phyloP scores from a whole-genome alignment of 257 asterid genomes.

The Plectranthus barbatus region DNA sequence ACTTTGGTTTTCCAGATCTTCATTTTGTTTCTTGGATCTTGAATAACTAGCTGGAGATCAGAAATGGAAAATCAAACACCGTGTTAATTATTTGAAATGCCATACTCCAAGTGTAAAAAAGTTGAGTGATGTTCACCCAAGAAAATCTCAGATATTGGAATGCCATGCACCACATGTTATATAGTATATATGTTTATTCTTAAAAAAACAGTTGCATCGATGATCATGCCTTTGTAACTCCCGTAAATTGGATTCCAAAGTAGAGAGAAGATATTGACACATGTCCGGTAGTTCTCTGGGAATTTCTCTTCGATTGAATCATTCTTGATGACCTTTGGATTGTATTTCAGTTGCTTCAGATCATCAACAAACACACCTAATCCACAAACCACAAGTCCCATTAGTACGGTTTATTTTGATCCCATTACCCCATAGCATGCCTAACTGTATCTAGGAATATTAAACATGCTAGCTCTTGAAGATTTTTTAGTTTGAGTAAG shows the following conservation, averaged over 20 bases:
- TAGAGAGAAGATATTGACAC: slow-evolving; percentile 17
- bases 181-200: too few species aligned
- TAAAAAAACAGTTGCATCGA: not conserved
- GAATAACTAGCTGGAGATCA: not conserved
- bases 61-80: too few species aligned
- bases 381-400: too few species aligned
- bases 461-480: too few species aligned
- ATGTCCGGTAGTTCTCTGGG: slow-evolving; percentile 36
- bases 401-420: too few species aligned
- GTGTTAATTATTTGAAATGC: too few species aligned
- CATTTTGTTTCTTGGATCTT: not conserved
- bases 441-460: too few species aligned
- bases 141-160: not conserved
- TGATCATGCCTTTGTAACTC: slow-evolving; percentile 6
- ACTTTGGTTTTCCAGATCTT: not conserved
- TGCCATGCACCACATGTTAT: not conserved
- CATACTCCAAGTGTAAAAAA: too few species aligned
- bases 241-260: slow-evolving; percentile 14
- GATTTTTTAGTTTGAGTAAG: too few species aligned
- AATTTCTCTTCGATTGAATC: not conserved
- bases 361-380: slow-evolving; percentile 16
- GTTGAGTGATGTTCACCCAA: not conserved
- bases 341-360: not conserved
- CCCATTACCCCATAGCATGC: too few species aligned
- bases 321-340: not conserved